Evolutionary conservation across 75 land plant species (phyloP), one percentile per base, ranked within the genome.

Genomic region (Pseudotsuga menziesii): DNA sequence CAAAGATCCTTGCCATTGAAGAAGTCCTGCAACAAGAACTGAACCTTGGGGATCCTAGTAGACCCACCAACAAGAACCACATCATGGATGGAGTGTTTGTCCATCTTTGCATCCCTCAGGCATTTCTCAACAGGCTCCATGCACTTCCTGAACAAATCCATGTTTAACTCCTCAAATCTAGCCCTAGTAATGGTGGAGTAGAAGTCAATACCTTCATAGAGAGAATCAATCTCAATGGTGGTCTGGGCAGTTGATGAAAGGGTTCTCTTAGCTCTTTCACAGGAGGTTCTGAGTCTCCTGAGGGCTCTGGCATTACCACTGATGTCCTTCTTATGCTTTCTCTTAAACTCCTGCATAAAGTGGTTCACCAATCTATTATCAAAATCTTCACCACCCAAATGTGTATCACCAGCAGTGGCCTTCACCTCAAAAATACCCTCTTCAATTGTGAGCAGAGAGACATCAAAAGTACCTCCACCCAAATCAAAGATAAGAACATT

Each of bases 61-160:
- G 84, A 82, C 5, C 84, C 82, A 54, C 84, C 83, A 13, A 82
- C 93, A 76, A 91, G 91, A 7, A 91, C 93, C 58, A 91, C 89
- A 67, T 91, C 93, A 63, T 89, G 80, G 56, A 91, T 79, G 26
- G 71, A 75, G 81, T 82, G 82, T 75, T 90, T 90, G 84, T 85
- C 92, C 90, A 90, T 90, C 84, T 90, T 85, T 4, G 89, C 89
- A 82, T 90, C 89, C 75, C 86, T 79, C 78, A 90, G 82, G 75
- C 90, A 90, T 75, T 88, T 90, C 79, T 90, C 89, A 36, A 90
- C 92, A 12, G 90, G 88, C 79, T 90, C 92, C 90, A 90, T 88
- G 79, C 92, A 90, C 79, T 90, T 90, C 75, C 88, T 83, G 81
- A 90, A 90, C 15, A 90, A 76, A 60, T 90, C 90, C 92, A 90